Conservation (phyloP, 495 filamentous ascomycete genomes). For the Hypoxylon intermedium region DNA sequence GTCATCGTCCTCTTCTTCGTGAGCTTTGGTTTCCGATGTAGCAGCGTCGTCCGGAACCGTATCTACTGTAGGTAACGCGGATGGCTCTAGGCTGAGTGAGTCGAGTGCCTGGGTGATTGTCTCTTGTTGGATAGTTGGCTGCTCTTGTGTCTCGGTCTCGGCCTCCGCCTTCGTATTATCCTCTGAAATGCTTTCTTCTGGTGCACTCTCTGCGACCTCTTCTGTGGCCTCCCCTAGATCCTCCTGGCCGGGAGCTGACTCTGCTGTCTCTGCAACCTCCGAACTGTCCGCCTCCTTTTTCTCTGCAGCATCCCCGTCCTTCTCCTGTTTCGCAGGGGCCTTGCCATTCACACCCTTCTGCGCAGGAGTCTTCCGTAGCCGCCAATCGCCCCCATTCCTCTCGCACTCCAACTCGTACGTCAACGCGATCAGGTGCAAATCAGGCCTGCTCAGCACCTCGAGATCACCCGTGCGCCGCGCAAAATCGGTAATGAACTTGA, state of each 20-base stretch:
- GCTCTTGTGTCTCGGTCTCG: slow-evolving; percentile 16
- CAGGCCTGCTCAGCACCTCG: slow-evolving; percentile 81
- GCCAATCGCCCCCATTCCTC: slow-evolving; percentile 81
- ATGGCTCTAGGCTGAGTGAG: slow-evolving; percentile 36
- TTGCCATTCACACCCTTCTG: slow-evolving; percentile 79
- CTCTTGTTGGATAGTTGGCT: slow-evolving; percentile 33
- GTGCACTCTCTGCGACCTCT: not conserved
- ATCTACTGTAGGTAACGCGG: slow-evolving; percentile 18
- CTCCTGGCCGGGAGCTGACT: not conserved
- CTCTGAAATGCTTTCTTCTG: slow-evolving; percentile 14
- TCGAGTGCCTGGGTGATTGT: slow-evolving; percentile 33
- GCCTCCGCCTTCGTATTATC: slow-evolving; percentile 13
- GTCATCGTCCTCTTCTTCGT: slow-evolving; percentile 65
- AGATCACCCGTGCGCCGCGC: slow-evolving; percentile 89
- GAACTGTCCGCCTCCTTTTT: slow-evolving; percentile 1
- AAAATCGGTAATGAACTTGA: slow-evolving; percentile 83
- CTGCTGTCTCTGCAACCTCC: slow-evolving; percentile 5
- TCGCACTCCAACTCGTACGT: slow-evolving; percentile 91
- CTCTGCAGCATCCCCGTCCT: slow-evolving; percentile 16
- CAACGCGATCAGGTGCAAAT: slow-evolving; percentile 87
- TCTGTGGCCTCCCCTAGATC: no score
- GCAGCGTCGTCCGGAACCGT: slow-evolving; percentile 12
- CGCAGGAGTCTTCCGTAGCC: slow-evolving; percentile 75
- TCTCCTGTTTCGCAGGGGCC: slow-evolving; percentile 57
- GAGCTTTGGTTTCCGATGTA: slow-evolving; percentile 36